phyloP scores from a whole-genome alignment of 2,329 filamentous ascomycete species.

The Cyphellophora europaea region DNA sequence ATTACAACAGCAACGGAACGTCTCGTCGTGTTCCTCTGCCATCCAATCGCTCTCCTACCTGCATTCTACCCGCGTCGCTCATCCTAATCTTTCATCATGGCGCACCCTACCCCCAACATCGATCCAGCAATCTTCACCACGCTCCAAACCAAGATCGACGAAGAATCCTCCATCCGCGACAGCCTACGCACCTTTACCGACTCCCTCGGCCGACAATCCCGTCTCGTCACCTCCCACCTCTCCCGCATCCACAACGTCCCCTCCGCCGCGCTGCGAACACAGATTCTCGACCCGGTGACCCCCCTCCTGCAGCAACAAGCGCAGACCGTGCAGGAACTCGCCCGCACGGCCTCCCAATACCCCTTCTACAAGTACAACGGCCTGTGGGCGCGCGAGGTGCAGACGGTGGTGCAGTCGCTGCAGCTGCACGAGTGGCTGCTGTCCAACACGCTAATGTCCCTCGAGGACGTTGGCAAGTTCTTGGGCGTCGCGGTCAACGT shows the following conservation, averaged over 20 bases:
- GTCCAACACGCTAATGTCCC: constrained; percentile 65
- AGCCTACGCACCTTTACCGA: constrained; percentile 74
- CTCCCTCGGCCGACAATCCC: constrained; percentile 69
- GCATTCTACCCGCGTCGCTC: background rate
- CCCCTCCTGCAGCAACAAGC: constrained; percentile 62
- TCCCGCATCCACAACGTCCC: constrained; percentile 86
- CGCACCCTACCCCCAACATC: constrained; percentile 45
- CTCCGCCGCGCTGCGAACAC: constrained; percentile 51
- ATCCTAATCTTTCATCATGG: background rate
- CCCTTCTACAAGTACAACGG: constrained; percentile 98
- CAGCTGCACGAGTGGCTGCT: constrained; percentile 43
- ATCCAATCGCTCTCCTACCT: background rate
- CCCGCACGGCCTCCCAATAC: constrained; percentile 66
- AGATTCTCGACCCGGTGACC: constrained; percentile 61
- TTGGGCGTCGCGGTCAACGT: constrained; percentile 74
- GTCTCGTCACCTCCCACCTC: constrained; percentile 70
- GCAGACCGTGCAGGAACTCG: constrained; percentile 60
- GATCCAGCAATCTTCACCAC: constrained; percentile 78
- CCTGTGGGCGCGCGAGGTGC: constrained; percentile 75
- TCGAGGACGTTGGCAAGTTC: constrained; percentile 66
- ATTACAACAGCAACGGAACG: background rate
- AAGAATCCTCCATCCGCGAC: constrained; percentile 73
- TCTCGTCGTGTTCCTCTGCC: background rate
- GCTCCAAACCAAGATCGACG: constrained; percentile 81
- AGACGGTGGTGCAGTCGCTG: constrained; percentile 77